phyloP scores from a whole-genome alignment of 2,329 filamentous ascomycete genomes.

The Fusarium algeriense region DNA sequence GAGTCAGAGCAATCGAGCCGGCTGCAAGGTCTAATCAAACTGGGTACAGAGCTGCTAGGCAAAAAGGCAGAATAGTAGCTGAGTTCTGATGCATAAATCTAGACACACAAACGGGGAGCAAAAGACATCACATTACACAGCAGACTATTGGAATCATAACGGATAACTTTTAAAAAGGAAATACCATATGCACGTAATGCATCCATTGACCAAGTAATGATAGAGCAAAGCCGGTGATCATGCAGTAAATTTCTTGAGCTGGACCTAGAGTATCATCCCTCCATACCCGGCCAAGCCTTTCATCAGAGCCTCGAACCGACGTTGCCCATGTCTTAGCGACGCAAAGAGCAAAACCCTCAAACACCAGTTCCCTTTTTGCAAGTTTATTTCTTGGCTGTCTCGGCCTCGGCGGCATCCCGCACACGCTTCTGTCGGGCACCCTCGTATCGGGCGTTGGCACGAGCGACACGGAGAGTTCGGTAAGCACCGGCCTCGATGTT shows the following conservation, averaged over 20 bases:
- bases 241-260: constrained; percentile 58
- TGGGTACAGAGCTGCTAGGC: constrained; percentile 61
- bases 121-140: constrained; percentile 10
- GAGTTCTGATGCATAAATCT: not conserved
- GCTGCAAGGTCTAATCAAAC: constrained; percentile 63
- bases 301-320: constrained; percentile 55
- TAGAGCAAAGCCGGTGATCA: constrained; percentile 55
- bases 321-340: constrained; percentile 55
- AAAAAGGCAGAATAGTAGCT: constrained; percentile 40
- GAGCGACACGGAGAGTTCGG: constrained; percentile 84
- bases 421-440: constrained; percentile 94
- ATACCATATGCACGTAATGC: constrained; percentile 42
- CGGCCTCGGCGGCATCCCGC: constrained; percentile 87
- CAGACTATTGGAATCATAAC: constrained; percentile 18
- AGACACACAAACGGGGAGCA: not conserved
- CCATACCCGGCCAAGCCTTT: constrained; percentile 53
- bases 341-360: constrained; percentile 59
- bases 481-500: constrained; percentile 85
- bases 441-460: constrained; percentile 83
- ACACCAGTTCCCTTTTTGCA: constrained; percentile 57
- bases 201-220: constrained; percentile 50
- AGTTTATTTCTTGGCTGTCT: constrained; percentile 86
- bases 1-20: constrained; percentile 53
- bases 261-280: constrained; percentile 57
- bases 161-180: constrained; percentile 38